These are phyloP conservation scores for Magnusiomyces tetraspermus DNA, from an alignment of 1,139 yeast species.

Conservation along the genomic window DNA sequence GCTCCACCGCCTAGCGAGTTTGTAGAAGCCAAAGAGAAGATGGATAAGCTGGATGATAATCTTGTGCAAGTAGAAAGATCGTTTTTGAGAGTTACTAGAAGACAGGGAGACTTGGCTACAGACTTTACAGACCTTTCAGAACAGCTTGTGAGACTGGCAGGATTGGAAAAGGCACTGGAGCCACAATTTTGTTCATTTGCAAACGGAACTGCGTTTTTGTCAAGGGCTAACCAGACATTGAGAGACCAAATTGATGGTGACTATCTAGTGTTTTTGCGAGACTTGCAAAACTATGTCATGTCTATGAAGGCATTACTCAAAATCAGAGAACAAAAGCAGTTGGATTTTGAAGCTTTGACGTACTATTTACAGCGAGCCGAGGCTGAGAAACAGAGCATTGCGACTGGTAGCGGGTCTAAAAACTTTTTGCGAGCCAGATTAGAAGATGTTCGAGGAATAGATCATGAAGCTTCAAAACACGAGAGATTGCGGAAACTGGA, in stretches of 20 bases:
- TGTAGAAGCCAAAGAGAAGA: conserved; percentile 69
- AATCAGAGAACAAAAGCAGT: conserved; percentile 80
- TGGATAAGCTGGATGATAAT: conserved; percentile 78
- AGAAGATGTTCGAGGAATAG: conserved; percentile 52
- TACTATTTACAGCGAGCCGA: conserved; percentile 68
- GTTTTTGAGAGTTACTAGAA: conserved; percentile 60
- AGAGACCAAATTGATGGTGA: conserved; percentile 68
- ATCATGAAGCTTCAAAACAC: conserved; percentile 46
- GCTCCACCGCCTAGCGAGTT: conserved; percentile 66
- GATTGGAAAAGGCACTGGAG: conserved; percentile 40
- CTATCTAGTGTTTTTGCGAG: conserved; percentile 73
- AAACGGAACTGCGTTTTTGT: conserved; percentile 42
- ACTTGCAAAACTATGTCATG: conserved; percentile 75
- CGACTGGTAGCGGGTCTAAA: conserved; percentile 48
- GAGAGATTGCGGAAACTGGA: conserved; percentile 45
- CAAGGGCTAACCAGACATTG: conserved; percentile 39
- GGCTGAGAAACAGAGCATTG: conserved; percentile 51
- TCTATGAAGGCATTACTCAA: conserved; percentile 69
- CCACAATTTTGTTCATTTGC: conserved; percentile 47
- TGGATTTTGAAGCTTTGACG: conserved; percentile 78
- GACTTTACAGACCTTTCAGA: conserved; percentile 66
- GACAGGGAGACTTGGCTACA: conserved; percentile 59
- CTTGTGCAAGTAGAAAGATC: conserved; percentile 68
- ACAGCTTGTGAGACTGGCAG: conserved; percentile 61
- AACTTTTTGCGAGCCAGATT: conserved; percentile 46